Evolutionary conservation across 2,329 filamentous ascomycete species (phyloP).

Genomic region (Ascochyta viciae-villosae): DNA sequence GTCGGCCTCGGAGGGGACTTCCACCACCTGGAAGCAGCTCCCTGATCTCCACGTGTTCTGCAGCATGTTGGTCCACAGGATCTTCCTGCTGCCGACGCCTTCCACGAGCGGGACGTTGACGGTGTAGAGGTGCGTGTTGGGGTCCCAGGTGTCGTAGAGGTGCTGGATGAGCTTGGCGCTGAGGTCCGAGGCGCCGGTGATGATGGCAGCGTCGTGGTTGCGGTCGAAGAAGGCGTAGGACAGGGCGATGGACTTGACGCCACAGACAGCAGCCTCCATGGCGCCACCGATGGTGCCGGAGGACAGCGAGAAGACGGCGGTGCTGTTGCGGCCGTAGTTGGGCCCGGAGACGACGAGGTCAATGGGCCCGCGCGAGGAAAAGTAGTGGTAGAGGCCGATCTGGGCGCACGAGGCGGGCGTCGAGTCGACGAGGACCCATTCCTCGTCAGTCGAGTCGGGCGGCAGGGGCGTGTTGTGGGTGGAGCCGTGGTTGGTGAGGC

Average conservation of each 20-base stretch:
- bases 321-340: constrained; percentile 60
- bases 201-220: constrained; percentile 82
- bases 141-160: constrained; percentile 74
- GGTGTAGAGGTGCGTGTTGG: constrained; percentile 80
- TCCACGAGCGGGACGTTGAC: constrained; percentile 89
- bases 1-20: constrained; percentile 67
- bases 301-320: constrained; percentile 58
- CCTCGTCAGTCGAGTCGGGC: constrained; percentile 44
- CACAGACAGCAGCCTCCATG: constrained; percentile 58
- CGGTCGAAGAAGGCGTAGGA: constrained; percentile 89
- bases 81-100: constrained; percentile 73
- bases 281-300: constrained; percentile 59
- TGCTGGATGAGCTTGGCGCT: constrained; percentile 80
- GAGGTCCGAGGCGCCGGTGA: constrained; percentile 76
- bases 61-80: constrained; percentile 84
- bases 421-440: constrained; percentile 59
- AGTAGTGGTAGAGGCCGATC: constrained; percentile 57
- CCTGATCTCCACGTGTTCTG: constrained; percentile 90
- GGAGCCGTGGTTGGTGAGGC: constrained; percentile 48
- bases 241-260: constrained; percentile 73
- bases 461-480: constrained; percentile 45
- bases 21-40: constrained; percentile 84
- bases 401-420: constrained; percentile 60
- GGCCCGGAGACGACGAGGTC: constrained; percentile 59
- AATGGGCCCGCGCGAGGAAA: constrained; percentile 52